Conservation (phyloP, 495 filamentous ascomycete species). For the Talaromyces ruber region DNA sequence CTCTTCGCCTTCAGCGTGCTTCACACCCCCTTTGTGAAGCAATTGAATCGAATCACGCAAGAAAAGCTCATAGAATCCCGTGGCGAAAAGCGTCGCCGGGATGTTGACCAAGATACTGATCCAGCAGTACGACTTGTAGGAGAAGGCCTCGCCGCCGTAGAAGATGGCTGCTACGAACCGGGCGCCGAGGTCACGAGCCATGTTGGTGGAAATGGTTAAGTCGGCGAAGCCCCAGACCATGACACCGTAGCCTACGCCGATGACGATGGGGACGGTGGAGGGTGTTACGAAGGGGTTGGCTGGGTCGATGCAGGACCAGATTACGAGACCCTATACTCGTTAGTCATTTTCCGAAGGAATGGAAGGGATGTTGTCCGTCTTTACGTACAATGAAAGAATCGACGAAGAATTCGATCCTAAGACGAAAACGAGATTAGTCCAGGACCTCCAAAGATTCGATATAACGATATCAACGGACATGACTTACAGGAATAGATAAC, state of each 20-base stretch:
- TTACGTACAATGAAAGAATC: slow-evolving; percentile 36
- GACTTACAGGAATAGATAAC: slow-evolving; percentile 39
- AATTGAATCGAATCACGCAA: slow-evolving; percentile 39
- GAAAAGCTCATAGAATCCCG: slow-evolving; percentile 40
- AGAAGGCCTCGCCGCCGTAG: slow-evolving; percentile 40
- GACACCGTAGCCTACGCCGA: slow-evolving; percentile 39
- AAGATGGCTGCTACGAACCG: slow-evolving; percentile 49
- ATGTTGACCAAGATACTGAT: slow-evolving; percentile 44
- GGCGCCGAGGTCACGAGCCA: slow-evolving; percentile 42
- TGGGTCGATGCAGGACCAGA: slow-evolving; percentile 45
- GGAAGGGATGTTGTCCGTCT: neutral
- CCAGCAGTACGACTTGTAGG: slow-evolving; percentile 34
- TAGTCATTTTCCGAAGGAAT: neutral
- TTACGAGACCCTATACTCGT: slow-evolving; percentile 30
- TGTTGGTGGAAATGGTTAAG: slow-evolving; percentile 41
- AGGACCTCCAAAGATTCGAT: neutral
- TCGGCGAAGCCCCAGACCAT: slow-evolving; percentile 43
- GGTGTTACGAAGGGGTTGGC: slow-evolving; percentile 45
- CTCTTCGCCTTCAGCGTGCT: slow-evolving; percentile 41
- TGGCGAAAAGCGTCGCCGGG: slow-evolving; percentile 44
- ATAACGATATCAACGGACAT: too few relatives aligned
- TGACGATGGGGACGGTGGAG: slow-evolving; percentile 33
- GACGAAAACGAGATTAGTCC: neutral
- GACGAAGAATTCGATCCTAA: slow-evolving; percentile 38
- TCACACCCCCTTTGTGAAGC: slow-evolving; percentile 36